phyloP scores from a whole-genome alignment of 2,329 filamentous ascomycete genomes.

The Talaromyces marneffei region DNA sequence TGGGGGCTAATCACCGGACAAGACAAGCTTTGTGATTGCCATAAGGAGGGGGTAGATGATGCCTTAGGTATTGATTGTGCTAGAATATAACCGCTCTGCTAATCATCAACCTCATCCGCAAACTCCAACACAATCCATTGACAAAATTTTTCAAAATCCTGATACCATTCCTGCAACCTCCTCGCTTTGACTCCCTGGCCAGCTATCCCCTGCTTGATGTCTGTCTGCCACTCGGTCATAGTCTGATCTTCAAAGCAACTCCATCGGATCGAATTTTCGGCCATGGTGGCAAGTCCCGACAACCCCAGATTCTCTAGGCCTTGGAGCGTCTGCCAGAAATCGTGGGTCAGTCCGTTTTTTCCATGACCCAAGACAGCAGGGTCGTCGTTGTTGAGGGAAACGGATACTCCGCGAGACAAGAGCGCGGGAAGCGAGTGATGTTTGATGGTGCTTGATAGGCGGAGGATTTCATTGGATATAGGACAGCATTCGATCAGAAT shows the following conservation, averaged over 20 bases:
- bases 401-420: slow-evolving; percentile 75
- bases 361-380: slow-evolving; percentile 83
- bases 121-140: slow-evolving; percentile 82
- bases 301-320: slow-evolving; percentile 88
- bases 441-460: slow-evolving; percentile 69
- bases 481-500: slow-evolving; percentile 88
- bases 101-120: slow-evolving; percentile 46
- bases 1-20: too few species aligned
- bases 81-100: slow-evolving; percentile 17
- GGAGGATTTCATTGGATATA: slow-evolving; percentile 81
- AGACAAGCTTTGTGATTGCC: too few species aligned
- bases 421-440: slow-evolving; percentile 77
- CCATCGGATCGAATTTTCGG: slow-evolving; percentile 90
- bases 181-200: slow-evolving; percentile 66
- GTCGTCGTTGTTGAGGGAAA: slow-evolving; percentile 83
- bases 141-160: slow-evolving; percentile 84
- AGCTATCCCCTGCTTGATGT: slow-evolving; percentile 66
- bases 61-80: too few species aligned
- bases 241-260: slow-evolving; percentile 78
- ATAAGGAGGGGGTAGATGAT: too few species aligned
- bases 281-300: slow-evolving; percentile 76
- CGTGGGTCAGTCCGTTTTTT: slow-evolving; percentile 74
- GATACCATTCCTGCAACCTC: slow-evolving; percentile 69
- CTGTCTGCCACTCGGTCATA: slow-evolving; percentile 63
- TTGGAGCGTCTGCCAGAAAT: slow-evolving; percentile 91